Conservation (phyloP, 768 basidiomycete genomes). For the Trametes meyenii region DNA sequence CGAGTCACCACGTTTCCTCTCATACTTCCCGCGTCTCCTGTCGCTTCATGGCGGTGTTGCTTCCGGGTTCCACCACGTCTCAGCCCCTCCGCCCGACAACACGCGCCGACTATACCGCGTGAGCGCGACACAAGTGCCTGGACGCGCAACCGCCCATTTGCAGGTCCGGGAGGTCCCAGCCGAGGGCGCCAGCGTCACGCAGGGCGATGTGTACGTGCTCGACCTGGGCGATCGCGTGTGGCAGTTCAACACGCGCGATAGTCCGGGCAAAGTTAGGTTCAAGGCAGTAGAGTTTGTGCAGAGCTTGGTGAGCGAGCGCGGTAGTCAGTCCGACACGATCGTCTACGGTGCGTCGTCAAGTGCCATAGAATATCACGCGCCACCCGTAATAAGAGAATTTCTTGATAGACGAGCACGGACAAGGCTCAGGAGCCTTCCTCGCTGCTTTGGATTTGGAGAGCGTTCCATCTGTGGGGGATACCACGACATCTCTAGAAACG, state of each 20-base stretch:
- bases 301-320: constrained; percentile 44
- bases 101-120: constrained; percentile 55
- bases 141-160: constrained; percentile 15
- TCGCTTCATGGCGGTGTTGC: constrained; percentile 50
- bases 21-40: constrained; percentile 52
- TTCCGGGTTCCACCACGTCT: constrained; percentile 56
- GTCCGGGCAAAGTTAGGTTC: constrained; percentile 59
- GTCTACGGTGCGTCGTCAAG: constrained; percentile 48
- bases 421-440: constrained; percentile 52
- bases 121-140: constrained; percentile 30
- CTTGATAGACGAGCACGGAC: constrained; percentile 52
- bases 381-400: neutral
- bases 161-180: constrained; percentile 53
- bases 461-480: constrained; percentile 17
- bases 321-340: constrained; percentile 44
- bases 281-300: constrained; percentile 64
- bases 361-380: neutral
- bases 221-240: constrained; percentile 56
- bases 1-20: constrained; percentile 55
- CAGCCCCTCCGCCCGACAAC: constrained; percentile 45
- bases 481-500: constrained; percentile 30
- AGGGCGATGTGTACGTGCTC: constrained; percentile 61
- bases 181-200: constrained; percentile 48
- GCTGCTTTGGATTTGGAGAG: constrained; percentile 40
- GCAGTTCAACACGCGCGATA: constrained; percentile 60